Evolutionary conservation across 345 rosid genomes (phyloP).

Genomic region (Erodium maritimum): DNA sequence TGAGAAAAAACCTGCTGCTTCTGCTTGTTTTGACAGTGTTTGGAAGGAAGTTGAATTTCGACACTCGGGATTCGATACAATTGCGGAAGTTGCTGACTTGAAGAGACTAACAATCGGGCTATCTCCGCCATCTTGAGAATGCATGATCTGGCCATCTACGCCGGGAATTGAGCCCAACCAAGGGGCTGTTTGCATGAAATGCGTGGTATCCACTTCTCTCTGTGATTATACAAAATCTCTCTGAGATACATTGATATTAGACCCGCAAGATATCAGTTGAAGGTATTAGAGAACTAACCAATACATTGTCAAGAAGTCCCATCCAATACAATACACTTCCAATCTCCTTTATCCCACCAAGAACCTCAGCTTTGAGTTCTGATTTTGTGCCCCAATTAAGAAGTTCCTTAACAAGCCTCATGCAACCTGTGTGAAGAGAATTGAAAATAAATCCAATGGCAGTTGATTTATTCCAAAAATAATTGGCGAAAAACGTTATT

Average conservation of each 20-base stretch:
- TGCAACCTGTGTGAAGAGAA: slow-evolving; percentile 49
- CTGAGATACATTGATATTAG: slow-evolving; percentile 1
- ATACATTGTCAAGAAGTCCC: slow-evolving; percentile 86
- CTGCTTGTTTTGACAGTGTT: slow-evolving; percentile 96
- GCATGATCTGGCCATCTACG: slow-evolving; percentile 74
- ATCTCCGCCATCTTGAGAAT: slow-evolving; percentile 71
- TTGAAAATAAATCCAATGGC: neutral
- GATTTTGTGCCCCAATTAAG: slow-evolving; percentile 82
- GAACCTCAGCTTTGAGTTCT: slow-evolving; percentile 85
- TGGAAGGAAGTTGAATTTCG: slow-evolving; percentile 71
- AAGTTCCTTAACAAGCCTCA: slow-evolving; percentile 85
- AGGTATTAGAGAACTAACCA: slow-evolving; percentile 50
- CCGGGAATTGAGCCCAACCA: slow-evolving; percentile 87
- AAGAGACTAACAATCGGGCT: slow-evolving; percentile 85
- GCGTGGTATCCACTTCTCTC: slow-evolving; percentile 79
- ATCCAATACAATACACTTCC: slow-evolving; percentile 90
- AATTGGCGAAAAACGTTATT: too few relatives aligned
- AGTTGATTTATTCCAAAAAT: neutral
- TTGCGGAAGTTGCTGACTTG: slow-evolving; percentile 67
- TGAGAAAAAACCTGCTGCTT: slow-evolving; percentile 73
- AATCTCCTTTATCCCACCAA: slow-evolving; percentile 85
- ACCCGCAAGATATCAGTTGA: neutral
- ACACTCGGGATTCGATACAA: slow-evolving; percentile 66
- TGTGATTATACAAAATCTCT: slow-evolving; percentile 25
- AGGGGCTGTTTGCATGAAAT: slow-evolving; percentile 92